Evolutionary conservation across 31 red algal species (phyloP).

Genomic region (Asparagopsis taxiformis): DNA sequence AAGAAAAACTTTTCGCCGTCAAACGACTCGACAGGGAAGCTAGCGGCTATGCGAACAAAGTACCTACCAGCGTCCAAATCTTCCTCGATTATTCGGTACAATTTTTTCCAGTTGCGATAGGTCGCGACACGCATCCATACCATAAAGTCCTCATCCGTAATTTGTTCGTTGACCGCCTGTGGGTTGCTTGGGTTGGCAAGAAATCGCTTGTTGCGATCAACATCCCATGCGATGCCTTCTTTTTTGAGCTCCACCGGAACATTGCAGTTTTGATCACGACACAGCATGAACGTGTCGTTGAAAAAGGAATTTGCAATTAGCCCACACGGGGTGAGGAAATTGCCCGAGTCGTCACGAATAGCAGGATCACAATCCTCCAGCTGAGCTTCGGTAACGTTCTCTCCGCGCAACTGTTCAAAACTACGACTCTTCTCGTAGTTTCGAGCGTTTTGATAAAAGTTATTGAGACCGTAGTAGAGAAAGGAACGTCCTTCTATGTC

Average conservation of each 20-base stretch:
- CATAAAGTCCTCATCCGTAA: constrained; percentile 80
- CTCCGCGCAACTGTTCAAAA: constrained; percentile 48
- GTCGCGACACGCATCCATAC: constrained; percentile 95
- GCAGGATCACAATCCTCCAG: constrained; percentile 24
- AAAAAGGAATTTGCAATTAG: constrained; percentile 79
- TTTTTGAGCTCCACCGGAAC: constrained; percentile 10
- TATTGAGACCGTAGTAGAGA: constrained; percentile 84
- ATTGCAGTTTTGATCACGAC: constrained; percentile 19
- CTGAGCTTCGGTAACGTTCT: background rate
- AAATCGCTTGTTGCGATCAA: constrained; percentile 60
- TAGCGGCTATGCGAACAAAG: constrained; percentile 32
- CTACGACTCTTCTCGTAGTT: constrained; percentile 50
- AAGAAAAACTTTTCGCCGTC: constrained; percentile 84
- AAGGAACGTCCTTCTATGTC: constrained; percentile 38
- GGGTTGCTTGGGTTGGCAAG: background rate
- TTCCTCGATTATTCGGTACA: constrained; percentile 65
- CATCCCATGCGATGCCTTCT: constrained; percentile 67
- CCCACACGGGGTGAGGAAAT: constrained; percentile 72
- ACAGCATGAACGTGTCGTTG: constrained; percentile 75
- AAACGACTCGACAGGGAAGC: constrained; percentile 75
- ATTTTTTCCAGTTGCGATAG: constrained; percentile 82
- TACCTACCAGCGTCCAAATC: constrained; percentile 54
- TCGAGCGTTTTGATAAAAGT: constrained; percentile 83
- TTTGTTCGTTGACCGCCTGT: constrained; percentile 26
- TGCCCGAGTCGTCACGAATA: background rate